Evolutionary conservation across 192 early-diverging fungal species (phyloP).

Genomic region (Coemansia pectinata): DNA sequence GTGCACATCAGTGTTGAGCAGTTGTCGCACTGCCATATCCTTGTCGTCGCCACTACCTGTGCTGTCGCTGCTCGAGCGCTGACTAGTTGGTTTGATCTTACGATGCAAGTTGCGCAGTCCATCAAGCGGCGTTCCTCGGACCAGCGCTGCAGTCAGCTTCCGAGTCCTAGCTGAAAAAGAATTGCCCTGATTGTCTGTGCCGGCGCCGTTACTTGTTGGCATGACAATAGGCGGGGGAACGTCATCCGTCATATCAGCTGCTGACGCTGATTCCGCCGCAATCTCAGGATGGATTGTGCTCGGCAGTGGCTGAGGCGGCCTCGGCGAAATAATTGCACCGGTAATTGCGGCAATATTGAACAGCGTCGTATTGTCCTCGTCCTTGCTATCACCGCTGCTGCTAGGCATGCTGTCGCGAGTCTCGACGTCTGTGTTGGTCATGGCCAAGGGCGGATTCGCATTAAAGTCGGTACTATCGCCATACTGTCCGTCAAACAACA

Average conservation of each 20-base stretch:
- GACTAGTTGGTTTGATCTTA: slow-evolving; percentile 16
- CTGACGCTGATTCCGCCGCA: background rate
- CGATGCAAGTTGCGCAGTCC: slow-evolving; percentile 33
- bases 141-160: slow-evolving; percentile 31
- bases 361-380: slow-evolving; percentile 25
- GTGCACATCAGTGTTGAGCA: background rate
- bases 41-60: background rate
- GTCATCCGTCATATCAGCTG: background rate
- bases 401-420: background rate
- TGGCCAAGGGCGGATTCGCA: background rate
- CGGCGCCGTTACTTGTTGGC: background rate
- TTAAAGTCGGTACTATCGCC: background rate
- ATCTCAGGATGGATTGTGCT: background rate
- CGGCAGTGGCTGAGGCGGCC: slow-evolving; percentile 4
- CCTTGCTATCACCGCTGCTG: slow-evolving; percentile 4
- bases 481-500: slow-evolving; percentile 34
- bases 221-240: background rate
- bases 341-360: slow-evolving; percentile 21
- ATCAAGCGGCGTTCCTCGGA: slow-evolving; percentile 25
- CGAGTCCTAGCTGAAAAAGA: slow-evolving; percentile 23
- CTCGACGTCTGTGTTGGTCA: background rate
- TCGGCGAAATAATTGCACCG: slow-evolving; percentile 16
- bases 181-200: background rate
- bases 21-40: background rate
- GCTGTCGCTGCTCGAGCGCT: slow-evolving; percentile 3